Percentiles rank a stretch among this genome's conserved stretches.
These are phyloP conservation scores for Penicillium sp. DNA, from an alignment of 2,329 filamentous ascomycete species.

Conservation along the genomic window DNA sequence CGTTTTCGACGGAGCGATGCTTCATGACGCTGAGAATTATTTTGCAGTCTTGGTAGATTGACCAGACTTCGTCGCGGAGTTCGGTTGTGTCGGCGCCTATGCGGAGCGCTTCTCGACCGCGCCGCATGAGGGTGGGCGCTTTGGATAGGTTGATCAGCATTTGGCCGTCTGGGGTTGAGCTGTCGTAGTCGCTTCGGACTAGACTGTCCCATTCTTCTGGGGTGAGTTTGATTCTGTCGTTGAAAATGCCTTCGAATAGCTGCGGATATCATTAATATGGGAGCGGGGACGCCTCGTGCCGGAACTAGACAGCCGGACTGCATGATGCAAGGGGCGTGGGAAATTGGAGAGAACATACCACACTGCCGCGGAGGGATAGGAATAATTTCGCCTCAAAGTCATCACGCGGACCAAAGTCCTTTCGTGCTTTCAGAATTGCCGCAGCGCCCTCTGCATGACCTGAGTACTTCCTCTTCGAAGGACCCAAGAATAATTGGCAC, in stretches of 20 bases:
- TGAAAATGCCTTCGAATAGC: slow-evolving; percentile 44
- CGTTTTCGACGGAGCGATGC: slow-evolving; percentile 13
- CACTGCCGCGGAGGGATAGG: slow-evolving; percentile 39
- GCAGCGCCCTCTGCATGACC: slow-evolving; percentile 43
- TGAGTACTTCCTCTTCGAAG: slow-evolving; percentile 15
- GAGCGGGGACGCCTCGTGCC: too few species aligned
- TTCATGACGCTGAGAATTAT: slow-evolving; percentile 19
- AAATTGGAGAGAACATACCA: slow-evolving; percentile 28
- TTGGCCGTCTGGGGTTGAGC: slow-evolving; percentile 31
- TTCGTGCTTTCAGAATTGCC: slow-evolving; percentile 40
- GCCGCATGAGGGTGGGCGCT: slow-evolving; percentile 35
- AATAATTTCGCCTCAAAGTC: slow-evolving; percentile 41
- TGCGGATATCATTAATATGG: slow-evolving; percentile 14
- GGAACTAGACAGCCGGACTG: too few species aligned
- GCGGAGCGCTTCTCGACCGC: slow-evolving; percentile 21
- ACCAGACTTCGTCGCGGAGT: slow-evolving; percentile 26
- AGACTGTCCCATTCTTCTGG: slow-evolving; percentile 40
- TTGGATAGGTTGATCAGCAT: slow-evolving; percentile 36
- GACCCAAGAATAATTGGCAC: slow-evolving; percentile 34
- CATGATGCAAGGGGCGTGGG: not conserved
- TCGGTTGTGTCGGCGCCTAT: slow-evolving; percentile 5
- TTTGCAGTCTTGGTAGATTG: slow-evolving; percentile 30
- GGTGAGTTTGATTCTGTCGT: slow-evolving; percentile 37
- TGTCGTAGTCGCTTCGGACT: slow-evolving; percentile 35
- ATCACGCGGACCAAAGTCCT: slow-evolving; percentile 33